Conservation (phyloP, 331 rosid species). For the Rosa hybrid region DNA sequence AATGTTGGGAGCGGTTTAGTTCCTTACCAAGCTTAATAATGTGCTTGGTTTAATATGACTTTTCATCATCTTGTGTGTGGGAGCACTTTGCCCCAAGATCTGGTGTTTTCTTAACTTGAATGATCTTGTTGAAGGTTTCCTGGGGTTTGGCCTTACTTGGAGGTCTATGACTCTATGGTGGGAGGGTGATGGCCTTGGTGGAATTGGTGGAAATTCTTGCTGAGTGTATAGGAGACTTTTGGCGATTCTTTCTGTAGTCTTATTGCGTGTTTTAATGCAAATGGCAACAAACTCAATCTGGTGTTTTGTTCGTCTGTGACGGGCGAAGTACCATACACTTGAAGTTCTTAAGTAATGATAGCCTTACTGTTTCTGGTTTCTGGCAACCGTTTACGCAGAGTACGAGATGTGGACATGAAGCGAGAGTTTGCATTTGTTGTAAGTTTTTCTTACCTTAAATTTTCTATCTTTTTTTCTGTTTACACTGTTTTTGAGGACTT, state of each 20-base stretch:
- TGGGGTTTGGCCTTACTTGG: slow-evolving; percentile 84
- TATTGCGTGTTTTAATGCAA: slow-evolving; percentile 80
- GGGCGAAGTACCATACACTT: slow-evolving; percentile 72
- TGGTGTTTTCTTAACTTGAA: slow-evolving; percentile 69
- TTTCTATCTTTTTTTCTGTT: slow-evolving; percentile 12
- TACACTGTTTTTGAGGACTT: neutral
- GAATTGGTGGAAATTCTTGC: slow-evolving; percentile 68
- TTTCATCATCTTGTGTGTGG: slow-evolving; percentile 43
- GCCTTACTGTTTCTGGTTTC: slow-evolving; percentile 98
- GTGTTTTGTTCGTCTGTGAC: slow-evolving; percentile 92
- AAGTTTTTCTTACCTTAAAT: slow-evolving; percentile 43
- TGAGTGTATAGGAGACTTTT: slow-evolving; percentile 60
- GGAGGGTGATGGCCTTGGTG: slow-evolving; percentile 65
- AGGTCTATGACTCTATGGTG: slow-evolving; percentile 93
- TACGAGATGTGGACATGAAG: slow-evolving; percentile 98
- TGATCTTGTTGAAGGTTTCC: slow-evolving; percentile 92
- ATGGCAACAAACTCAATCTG: slow-evolving; percentile 89
- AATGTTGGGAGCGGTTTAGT: slow-evolving; percentile 3
- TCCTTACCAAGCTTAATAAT: slow-evolving; percentile 26
- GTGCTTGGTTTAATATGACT: slow-evolving; percentile 47
- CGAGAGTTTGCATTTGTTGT: slow-evolving; percentile 92
- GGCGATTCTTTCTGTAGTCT: slow-evolving; percentile 60
- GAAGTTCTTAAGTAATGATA: slow-evolving; percentile 67
- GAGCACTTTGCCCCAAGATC: slow-evolving; percentile 45
- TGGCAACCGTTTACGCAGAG: slow-evolving; percentile 97